These are phyloP conservation scores for Chaetoscypha palmicola DNA, from an alignment of 2,329 filamentous ascomycete genomes.

Conservation along the genomic window DNA sequence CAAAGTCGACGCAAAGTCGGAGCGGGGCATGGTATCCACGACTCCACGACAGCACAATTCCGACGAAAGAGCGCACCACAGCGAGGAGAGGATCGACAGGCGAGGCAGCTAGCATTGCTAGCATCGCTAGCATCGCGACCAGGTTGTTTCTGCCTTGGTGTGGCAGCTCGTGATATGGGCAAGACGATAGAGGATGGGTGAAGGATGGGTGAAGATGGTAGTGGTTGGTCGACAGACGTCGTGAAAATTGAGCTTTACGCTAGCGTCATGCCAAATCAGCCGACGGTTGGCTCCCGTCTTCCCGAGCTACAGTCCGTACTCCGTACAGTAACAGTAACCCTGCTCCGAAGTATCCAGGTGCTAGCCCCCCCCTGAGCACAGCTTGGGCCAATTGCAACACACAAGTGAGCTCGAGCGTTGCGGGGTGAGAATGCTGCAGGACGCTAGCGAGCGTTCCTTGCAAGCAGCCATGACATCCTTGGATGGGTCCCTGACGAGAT, in stretches of 20 bases:
- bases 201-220: neutral
- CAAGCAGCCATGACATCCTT: neutral
- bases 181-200: neutral
- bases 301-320: neutral
- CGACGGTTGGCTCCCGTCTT: constrained; percentile 3
- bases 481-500: neutral
- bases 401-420: constrained; percentile 4
- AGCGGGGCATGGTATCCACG: constrained; percentile 17
- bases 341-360: neutral
- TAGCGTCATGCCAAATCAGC: neutral
- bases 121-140: too few species aligned
- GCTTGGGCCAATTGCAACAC: constrained; percentile 9
- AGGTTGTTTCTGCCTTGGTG: constrained; percentile 2
- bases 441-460: neutral
- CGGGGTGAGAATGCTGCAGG: constrained; percentile 3
- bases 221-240: too few species aligned
- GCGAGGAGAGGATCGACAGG: constrained; percentile 5
- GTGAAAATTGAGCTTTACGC: constrained; percentile 10
- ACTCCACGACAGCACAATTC: neutral
- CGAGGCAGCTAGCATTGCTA: too few species aligned
- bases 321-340: neutral
- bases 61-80: constrained; percentile 1
- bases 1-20: constrained; percentile 4
- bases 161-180: constrained; percentile 16
- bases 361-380: neutral